Evolutionary conservation across 2,329 filamentous ascomycete genomes (phyloP), one percentile per base, ranked within the genome.

Genomic region (Botrytis galanthina): DNA sequence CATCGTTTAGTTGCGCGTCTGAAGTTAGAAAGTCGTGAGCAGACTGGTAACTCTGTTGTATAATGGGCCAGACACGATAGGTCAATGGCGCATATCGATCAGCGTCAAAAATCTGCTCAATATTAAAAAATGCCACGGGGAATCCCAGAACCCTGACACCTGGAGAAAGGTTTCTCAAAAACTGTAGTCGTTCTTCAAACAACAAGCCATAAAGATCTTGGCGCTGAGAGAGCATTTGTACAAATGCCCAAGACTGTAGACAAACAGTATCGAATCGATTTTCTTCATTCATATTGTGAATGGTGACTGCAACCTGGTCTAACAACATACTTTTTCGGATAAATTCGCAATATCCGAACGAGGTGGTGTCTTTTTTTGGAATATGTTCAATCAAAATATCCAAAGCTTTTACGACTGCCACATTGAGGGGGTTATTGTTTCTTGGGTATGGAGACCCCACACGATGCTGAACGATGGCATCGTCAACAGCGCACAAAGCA

Each of bases 121-220:
- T 4, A 0, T 16, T 16, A 20, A 54, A 68, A 2, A 68, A 54
- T 3, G 64, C n/a, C 0, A 68, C 35, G 2, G 46, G 46, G 3
- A 68, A 68, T 22, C 64, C 64, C 26, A 68, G 2, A n/a, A 68
- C 16, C 16, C 64, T 29, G n/a, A 68, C 35, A 22, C 64, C 64
- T 3, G 64, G 46, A 54, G 64, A 68, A 5, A 68, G 4, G 5
- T 54, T 26, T 42, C 64, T 54, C 35, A 54, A 39, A 5, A 54
- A 39, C 35, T 68, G 32, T 1, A 68, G 46, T 20, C 64, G 35
- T 0, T 68, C 35, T 9, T 68, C 64, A 5, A 68, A 54, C 9
- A 68, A 54, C 16, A 68, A 29, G 6, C 26, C 64, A 26, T 3
- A 68, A 0, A 68, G 46, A n/a, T 68, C 35, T n/a, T 29, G 18